Evolutionary conservation across 176 grass and related monocot genomes (phyloP).

Genomic region (Aegilops tauschii): DNA sequence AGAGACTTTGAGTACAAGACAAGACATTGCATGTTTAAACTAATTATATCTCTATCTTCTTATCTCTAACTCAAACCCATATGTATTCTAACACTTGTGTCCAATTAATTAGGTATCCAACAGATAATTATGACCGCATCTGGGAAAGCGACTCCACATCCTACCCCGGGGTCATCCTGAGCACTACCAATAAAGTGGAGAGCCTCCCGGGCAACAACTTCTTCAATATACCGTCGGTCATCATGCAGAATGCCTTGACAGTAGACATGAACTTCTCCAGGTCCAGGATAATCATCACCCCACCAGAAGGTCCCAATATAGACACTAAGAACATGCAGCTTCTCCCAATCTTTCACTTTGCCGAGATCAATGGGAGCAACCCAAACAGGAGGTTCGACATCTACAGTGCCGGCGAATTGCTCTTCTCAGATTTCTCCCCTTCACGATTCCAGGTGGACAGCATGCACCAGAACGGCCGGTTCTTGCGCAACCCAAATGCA

Average conservation of each 20-base stretch:
- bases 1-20: no score
- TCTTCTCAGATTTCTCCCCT: background rate
- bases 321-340: background rate
- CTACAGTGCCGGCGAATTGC: fast-evolving
- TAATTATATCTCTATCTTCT: no score
- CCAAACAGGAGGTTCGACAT: background rate
- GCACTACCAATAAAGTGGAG: background rate
- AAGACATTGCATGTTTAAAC: no score
- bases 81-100: background rate
- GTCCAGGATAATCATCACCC: background rate
- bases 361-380: background rate
- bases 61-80: no score
- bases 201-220: fast-evolving
- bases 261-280: background rate
- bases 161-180: background rate
- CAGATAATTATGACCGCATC: background rate
- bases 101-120: background rate
- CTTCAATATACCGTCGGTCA: background rate
- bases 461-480: no score
- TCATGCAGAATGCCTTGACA: background rate
- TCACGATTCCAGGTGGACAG: no score
- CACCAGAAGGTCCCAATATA: background rate
- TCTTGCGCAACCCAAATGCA: no score
- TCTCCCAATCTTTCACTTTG: constrained; percentile 26
- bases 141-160: background rate